phyloP scores from a whole-genome alignment of 257 asterid genomes.

The Euphrasia confusa region DNA sequence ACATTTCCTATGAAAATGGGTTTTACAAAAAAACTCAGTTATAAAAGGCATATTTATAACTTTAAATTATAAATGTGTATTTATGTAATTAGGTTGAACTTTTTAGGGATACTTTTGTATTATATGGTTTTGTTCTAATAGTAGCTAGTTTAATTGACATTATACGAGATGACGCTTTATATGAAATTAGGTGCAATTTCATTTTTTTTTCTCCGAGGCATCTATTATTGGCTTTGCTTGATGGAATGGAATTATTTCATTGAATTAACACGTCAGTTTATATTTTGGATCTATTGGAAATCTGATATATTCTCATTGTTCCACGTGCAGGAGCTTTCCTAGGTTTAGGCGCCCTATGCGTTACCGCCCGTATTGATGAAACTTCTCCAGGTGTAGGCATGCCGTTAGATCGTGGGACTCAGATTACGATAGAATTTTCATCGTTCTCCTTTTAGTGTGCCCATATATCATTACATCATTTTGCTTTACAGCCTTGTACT shows the following conservation, averaged over 20 bases:
- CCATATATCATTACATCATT: slow-evolving; percentile 5
- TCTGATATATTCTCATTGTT: neutral
- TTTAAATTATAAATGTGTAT: too few relatives aligned
- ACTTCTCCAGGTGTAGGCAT: slow-evolving; percentile 17
- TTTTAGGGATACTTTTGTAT: neutral
- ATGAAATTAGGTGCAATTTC: neutral
- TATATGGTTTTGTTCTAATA: neutral
- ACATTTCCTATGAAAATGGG: too few relatives aligned
- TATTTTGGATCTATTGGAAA: neutral
- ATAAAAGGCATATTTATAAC: neutral
- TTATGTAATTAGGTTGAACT: neutral
- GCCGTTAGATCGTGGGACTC: slow-evolving; percentile 15
- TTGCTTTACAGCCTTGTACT: neutral
- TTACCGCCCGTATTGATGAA: neutral
- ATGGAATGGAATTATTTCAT: neutral
- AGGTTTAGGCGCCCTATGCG: slow-evolving; percentile 3
- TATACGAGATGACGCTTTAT: neutral
- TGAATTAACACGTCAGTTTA: neutral
- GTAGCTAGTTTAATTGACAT: neutral
- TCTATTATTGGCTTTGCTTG: too few relatives aligned
- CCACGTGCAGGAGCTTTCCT: neutral
- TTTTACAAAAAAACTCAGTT: neutral
- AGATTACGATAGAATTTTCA: neutral
- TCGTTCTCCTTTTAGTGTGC: neutral
- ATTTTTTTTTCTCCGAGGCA: too few relatives aligned